Evolutionary conservation across 2,329 filamentous ascomycete species (phyloP), one percentile per base, ranked within the genome.

Genomic region (Fusarium torulosum): DNA sequence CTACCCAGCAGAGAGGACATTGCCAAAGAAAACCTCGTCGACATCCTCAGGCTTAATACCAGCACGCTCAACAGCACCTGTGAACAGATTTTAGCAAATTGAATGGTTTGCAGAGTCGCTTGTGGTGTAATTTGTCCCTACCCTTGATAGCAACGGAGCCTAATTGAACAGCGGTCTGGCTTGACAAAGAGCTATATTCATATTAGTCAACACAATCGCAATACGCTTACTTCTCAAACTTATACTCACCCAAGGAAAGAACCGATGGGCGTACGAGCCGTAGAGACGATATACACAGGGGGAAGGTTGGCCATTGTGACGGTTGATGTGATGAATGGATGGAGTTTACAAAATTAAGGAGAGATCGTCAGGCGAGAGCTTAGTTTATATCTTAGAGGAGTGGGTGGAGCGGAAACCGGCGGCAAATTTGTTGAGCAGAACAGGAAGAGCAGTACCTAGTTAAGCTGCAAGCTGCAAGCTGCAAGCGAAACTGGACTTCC

Each of bases 21-120:
- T 99, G 80, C 96, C 96, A 78, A 97, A 96, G 85, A 96, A 96
- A 77, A 99, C 93, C 80, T 99, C 96, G 78, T 99, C 90, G 59
- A 99, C 92, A 78, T 97, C 89, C 75, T 94, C 89, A 55, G 93
- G 86, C 83, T 96, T 94, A 83, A 99, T 89, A 56, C 96, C 90
- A 45, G 91, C 92, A 75, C 93, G 91, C 82, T 94, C 91, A 71
- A 99, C 88, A 65, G 95, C 95, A 75, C 85, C 88, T 90, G 15
- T 45, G n/a, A 23, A 53, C 15, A n/a, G 4, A 14, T 14, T 20
- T 53, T 45, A 56, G 55, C 58, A 50, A 54, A 35, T 31, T 19
- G 27, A 23, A 10, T 35, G 50, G 10, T 51, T 37, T 20, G 13
- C 15, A 7, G 10, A 5, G 7, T 29, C 20, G 17, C 9, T 46